Evolutionary conservation across 176 grass and related monocot genomes (phyloP), one percentile per base, ranked within the genome.

Genomic region (Phoenix roebelenii): DNA sequence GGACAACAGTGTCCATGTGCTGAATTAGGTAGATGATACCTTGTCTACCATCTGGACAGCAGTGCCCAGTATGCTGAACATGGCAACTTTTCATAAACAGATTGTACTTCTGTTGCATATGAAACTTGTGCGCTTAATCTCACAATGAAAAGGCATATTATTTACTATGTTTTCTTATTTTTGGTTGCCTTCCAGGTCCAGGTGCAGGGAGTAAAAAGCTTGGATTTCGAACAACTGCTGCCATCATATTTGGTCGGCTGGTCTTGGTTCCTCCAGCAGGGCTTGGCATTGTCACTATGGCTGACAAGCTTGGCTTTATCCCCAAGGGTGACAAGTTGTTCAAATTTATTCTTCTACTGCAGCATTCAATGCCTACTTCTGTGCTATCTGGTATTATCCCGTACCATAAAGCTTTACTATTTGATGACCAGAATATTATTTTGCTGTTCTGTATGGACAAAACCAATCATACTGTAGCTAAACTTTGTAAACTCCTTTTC

Each of bases 361-460:
- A 98, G 60, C 84, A 98, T 76, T 74, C 93, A 23, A 98, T 98
- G 93, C 93, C 93, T 63, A 98, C 93, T 64, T 98, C 93, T 17
- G 93, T 98, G 59, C 29, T 98, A 67, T 98, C 93, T 78, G 93
- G 93, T 98, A 92, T n/a, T 39, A 25, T 72, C 15, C 49, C n/a
- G 29, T 20, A 49, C 15, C 23, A 32, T 51, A n/a, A 58, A n/a
- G 1, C 12, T 51, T 26, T 59, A 32, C 5, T 30, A 51, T 15
- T 9, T 19, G n/a, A 14, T 30, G 18, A 19, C 17, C 30, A 20
- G 28, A 32, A 32, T 5, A 32, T 32, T 23, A 17, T 59, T 55
- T 18, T 73, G 50, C 67, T 69, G 17, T 61, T 70, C 70, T 55
- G 22, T 62, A 65, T 52, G 12, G 29, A 32, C 1, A 63, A 72